Base-by-base conservation (phyloP, 371 early-diverging fungal species). In the Chytridiales sp. region DNA sequence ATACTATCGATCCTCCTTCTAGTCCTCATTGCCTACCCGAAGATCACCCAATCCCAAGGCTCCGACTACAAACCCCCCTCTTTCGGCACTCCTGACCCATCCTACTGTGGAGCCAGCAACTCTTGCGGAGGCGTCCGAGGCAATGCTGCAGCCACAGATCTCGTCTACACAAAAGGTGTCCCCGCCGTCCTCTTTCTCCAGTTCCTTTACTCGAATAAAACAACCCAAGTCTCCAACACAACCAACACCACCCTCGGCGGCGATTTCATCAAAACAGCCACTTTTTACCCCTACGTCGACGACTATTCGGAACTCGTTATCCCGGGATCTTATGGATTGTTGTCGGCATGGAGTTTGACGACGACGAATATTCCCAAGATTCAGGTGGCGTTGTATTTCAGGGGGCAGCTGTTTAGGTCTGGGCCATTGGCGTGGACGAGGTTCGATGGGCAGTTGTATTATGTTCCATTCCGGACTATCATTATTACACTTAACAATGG, bases 211-310 rank as follows among this genome's bases (percentile, higher is more conserved):
- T 34, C 46, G 3, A 53, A 52, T 38, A 34, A 39, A 13, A n/a
- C 41, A 5, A 35, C n/a, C 6, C 39, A 50, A 44, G 57, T 57
- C 13, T 34, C 44, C 19, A 31, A 9, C 36, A 17, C 53, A 29
- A 50, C 54, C 1, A 59, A 46, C n/a, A 59, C 34, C 41, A 32
- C 32, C 3, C 42, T 46, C 15, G 48, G 49, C 9, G 55, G 5
- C 47, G 48, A 43, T n/a, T 38, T 39, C 24, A 41, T 61, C 3
- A 38, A 51, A 35, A 69, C 71, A 17, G 68, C 67, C 1, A 47
- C 66, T 9, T 74, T 71, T 53, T 74, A 63, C 52, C 75, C 75
- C 1, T 19, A 22, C 17, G 75, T 74, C 17, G 75, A 74, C 41
- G 68, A 71, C 31, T 74, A 74, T 39, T 42, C 60, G 29, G 56